phyloP scores from a whole-genome alignment of 176 grass and related monocot species.

The Juncus inflexus region DNA sequence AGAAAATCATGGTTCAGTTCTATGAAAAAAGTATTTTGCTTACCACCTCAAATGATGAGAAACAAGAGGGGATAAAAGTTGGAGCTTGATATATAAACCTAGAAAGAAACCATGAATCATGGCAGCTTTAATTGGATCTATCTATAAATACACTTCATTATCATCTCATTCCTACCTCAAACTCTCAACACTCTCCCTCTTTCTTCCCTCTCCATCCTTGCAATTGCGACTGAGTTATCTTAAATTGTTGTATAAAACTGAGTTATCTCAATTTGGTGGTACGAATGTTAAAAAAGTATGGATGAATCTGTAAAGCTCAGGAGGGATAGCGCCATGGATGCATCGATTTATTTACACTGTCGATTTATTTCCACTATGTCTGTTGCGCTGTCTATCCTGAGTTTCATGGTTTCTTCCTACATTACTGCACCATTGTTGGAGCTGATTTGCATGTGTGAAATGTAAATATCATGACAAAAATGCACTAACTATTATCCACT shows the following conservation, averaged over 20 bases:
- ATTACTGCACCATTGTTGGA: neutral
- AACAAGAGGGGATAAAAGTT: no score
- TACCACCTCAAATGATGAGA: no score
- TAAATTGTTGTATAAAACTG: no score
- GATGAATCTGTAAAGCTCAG: conserved; percentile 41
- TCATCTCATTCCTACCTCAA: neutral
- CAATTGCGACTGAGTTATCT: no score
- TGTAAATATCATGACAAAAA: no score
- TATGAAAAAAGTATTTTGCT: no score
- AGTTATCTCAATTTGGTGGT: no score
- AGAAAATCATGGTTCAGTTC: no score
- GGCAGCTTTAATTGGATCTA: conserved; percentile 1
- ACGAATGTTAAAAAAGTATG: conserved; percentile 3
- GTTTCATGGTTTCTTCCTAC: conserved; percentile 41
- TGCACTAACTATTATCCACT: no score
- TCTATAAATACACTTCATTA: conserved; percentile 19
- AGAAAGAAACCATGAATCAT: no score
- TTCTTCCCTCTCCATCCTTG: no score
- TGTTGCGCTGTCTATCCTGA: conserved; percentile 44
- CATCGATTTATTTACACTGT: neutral
- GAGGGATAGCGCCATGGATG: conserved; percentile 39
- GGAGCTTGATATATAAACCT: no score
- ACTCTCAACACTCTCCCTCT: neutral
- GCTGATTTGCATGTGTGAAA: neutral
- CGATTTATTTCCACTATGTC: neutral